Conservation (phyloP, 768 basidiomycete species). For the Termitomyces bulborhizus region DNA sequence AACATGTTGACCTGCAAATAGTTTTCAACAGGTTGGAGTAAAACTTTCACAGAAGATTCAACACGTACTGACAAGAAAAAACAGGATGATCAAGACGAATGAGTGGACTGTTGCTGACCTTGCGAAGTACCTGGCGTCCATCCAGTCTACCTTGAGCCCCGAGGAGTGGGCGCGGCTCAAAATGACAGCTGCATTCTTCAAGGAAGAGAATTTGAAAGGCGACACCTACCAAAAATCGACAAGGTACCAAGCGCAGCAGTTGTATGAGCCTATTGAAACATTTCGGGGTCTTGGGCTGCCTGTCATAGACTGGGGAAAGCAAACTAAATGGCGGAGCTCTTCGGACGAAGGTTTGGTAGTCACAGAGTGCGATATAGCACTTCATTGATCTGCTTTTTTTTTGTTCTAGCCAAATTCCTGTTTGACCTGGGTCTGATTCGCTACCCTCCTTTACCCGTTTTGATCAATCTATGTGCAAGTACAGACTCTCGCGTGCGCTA, state of each 20-base stretch:
- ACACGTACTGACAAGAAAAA: background rate
- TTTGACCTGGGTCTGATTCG: constrained; percentile 65
- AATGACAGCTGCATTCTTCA: constrained; percentile 76
- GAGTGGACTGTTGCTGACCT: constrained; percentile 87
- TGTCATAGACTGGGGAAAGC: constrained; percentile 80
- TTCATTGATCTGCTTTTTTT: background rate
- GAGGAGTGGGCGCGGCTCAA: constrained; percentile 44
- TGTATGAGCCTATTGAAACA: constrained; percentile 80
- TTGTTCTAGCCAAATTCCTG: constrained; percentile 64
- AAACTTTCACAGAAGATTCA: background rate
- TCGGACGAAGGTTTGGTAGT: constrained; percentile 80
- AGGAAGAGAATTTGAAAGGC: constrained; percentile 42
- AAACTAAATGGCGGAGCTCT: constrained; percentile 69
- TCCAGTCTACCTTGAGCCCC: constrained; percentile 46
- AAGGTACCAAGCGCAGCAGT: constrained; percentile 59
- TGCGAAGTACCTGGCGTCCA: constrained; percentile 81
- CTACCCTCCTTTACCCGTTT: constrained; percentile 56
- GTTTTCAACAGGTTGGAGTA: constrained; percentile 74
- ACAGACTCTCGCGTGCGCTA: constrained; percentile 31
- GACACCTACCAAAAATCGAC: constrained; percentile 25
- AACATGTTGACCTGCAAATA: constrained; percentile 88
- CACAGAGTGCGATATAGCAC: background rate
- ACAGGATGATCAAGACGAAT: constrained; percentile 82
- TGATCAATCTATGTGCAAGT: constrained; percentile 67
- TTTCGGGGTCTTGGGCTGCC: constrained; percentile 74